A percentile compares a stretch with the other conserved stretches of the same genome.
Conservation (phyloP, 352 stramenopile genomes). For the Pythium dissimile region DNA sequence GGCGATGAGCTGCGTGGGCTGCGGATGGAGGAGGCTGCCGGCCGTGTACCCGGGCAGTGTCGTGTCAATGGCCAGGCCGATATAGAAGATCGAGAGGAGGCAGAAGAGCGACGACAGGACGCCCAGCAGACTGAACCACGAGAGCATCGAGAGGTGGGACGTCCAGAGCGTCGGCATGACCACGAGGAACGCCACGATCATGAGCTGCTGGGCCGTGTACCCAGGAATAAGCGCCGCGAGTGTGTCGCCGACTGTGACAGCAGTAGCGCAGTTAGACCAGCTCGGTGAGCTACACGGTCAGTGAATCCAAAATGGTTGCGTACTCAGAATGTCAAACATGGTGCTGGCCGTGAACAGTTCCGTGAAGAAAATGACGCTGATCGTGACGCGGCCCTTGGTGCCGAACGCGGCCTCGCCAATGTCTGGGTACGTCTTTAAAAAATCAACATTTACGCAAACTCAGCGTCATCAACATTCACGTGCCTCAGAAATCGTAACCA, state of each 20-base stretch:
- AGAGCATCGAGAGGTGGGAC: constrained; percentile 76
- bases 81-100: constrained; percentile 70
- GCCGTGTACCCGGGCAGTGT: constrained; percentile 28
- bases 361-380: constrained; percentile 77
- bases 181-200: constrained; percentile 62
- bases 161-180: constrained; percentile 84
- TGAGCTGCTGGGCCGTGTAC: constrained; percentile 54
- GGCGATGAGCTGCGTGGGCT: constrained; percentile 58
- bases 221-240: constrained; percentile 66
- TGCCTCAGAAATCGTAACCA: neutral
- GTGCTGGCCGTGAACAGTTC: constrained; percentile 79
- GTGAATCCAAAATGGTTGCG: constrained; percentile 5
- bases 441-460: constrained; percentile 6
- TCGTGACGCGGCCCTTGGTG: constrained; percentile 58
- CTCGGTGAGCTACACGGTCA: neutral
- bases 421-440: constrained; percentile 64
- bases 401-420: constrained; percentile 82
- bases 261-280: no score
- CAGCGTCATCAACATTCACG: neutral
- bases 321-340: constrained; percentile 83
- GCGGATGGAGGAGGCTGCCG: constrained; percentile 61
- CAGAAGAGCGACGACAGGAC: constrained; percentile 84
- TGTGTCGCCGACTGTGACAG: constrained; percentile 58
- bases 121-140: constrained; percentile 81
- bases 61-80: constrained; percentile 59